Evolutionary conservation across 2,329 filamentous ascomycete genomes (phyloP).

Genomic region (Trichoderma harzianum): DNA sequence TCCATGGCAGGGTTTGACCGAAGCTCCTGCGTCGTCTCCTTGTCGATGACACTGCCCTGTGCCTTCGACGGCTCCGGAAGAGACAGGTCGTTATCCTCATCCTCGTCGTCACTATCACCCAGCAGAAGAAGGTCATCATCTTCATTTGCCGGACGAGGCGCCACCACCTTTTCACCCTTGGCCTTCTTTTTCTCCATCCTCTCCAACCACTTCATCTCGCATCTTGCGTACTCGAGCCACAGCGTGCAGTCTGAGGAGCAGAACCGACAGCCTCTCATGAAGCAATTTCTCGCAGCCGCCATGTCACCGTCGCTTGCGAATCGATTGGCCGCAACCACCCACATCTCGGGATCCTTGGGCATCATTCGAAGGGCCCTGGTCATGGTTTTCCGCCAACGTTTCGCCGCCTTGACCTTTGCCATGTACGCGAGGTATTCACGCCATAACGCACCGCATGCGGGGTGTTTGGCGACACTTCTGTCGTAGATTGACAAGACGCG

Average conservation of each 20-base stretch:
- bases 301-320: constrained; percentile 83
- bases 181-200: constrained; percentile 72
- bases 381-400: constrained; percentile 62
- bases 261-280: constrained; percentile 85
- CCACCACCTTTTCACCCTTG: constrained; percentile 37
- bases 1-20: constrained; percentile 78
- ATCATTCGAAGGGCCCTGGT: constrained; percentile 76
- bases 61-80: constrained; percentile 44
- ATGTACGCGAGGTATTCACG: constrained; percentile 85
- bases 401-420: constrained; percentile 61
- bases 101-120: constrained; percentile 45
- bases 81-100: constrained; percentile 40
- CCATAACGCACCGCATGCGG: constrained; percentile 79
- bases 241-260: constrained; percentile 70
- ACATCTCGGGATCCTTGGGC: constrained; percentile 77
- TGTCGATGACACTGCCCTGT: constrained; percentile 44
- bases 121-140: constrained; percentile 44
- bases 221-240: constrained; percentile 86
- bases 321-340: constrained; percentile 78
- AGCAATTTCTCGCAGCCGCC: constrained; percentile 77
- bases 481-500: constrained; percentile 89
- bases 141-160: constrained; percentile 48
- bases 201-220: constrained; percentile 88
- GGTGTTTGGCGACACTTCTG: constrained; percentile 78
- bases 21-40: constrained; percentile 49